Percentiles rank a stretch among this genome's conserved stretches.
Evolutionary conservation across 2,329 filamentous ascomycete species (phyloP).

Genomic region (Penicillium freii): DNA sequence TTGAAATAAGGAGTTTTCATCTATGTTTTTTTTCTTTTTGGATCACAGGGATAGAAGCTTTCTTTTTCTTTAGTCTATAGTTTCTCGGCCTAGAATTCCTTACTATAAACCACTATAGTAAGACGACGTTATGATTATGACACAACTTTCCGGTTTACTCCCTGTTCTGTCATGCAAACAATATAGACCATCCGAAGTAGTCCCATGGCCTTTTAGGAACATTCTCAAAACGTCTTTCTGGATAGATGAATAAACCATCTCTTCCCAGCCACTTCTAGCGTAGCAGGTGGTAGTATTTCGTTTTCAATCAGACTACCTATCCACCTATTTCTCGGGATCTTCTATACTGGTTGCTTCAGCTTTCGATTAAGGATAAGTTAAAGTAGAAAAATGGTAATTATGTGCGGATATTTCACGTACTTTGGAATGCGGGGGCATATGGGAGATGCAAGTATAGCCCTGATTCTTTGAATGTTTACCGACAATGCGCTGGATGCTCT

Average conservation of each 20-base stretch:
- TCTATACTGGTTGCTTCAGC: neutral
- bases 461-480: neutral
- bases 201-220: too few species aligned
- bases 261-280: neutral
- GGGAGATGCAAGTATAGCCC: slow-evolving; percentile 10
- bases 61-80: neutral
- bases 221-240: neutral
- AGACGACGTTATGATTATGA: slow-evolving; percentile 3
- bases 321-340: neutral
- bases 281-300: neutral
- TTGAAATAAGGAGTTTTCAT: neutral
- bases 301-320: neutral
- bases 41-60: neutral
- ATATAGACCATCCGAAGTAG: neutral
- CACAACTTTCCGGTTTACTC: neutral
- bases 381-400: neutral
- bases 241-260: neutral
- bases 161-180: neutral
- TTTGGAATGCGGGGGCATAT: slow-evolving; percentile 27
- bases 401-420: neutral
- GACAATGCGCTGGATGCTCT: neutral
- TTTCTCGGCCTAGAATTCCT: neutral
- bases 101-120: neutral
- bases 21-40: neutral
- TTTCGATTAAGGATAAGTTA: neutral